Conservation (phyloP, 1,139 yeast species). For the Debaryomyces singareniensis region DNA sequence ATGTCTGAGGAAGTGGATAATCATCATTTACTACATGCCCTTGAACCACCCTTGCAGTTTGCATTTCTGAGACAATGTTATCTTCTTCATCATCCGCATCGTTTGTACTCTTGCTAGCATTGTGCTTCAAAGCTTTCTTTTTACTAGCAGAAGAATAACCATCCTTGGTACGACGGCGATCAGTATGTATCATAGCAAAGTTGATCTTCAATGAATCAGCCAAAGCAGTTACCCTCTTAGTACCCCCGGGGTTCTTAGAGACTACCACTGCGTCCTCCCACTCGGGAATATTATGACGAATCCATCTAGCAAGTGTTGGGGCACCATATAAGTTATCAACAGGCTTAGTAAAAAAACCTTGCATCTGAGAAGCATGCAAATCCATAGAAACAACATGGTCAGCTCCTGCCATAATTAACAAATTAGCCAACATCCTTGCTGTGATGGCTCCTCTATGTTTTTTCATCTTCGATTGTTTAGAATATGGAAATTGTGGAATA, state of each 20-base stretch:
- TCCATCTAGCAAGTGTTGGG: constrained; percentile 96
- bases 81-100: constrained; percentile 57
- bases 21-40: constrained; percentile 97
- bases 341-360: constrained; percentile 95
- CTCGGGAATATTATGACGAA: constrained; percentile 80
- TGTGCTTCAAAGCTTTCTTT: constrained; percentile 15
- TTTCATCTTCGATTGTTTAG: constrained; percentile 96
- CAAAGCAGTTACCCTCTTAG: constrained; percentile 93
- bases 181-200: constrained; percentile 98
- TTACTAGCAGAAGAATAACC: constrained; percentile 39
- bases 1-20: constrained; percentile 23
- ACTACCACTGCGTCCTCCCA: constrained; percentile 80
- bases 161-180: constrained; percentile 85
- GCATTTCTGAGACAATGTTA: constrained; percentile 75
- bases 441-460: constrained; percentile 98
- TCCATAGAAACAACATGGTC: constrained; percentile 99
- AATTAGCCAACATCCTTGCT: constrained; percentile 96
- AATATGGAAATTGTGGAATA: constrained; percentile 94
- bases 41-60: constrained; percentile 91
- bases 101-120: constrained; percentile 19
- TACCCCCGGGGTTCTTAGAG: constrained; percentile 97
- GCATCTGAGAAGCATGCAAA: constrained; percentile 98
- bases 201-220: constrained; percentile 94
- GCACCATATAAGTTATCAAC: constrained; percentile 96
- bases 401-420: constrained; percentile 97